These are phyloP conservation scores for Osmanthus fragrans DNA, from an alignment of 257 asterid genomes.

Conservation along the genomic window DNA sequence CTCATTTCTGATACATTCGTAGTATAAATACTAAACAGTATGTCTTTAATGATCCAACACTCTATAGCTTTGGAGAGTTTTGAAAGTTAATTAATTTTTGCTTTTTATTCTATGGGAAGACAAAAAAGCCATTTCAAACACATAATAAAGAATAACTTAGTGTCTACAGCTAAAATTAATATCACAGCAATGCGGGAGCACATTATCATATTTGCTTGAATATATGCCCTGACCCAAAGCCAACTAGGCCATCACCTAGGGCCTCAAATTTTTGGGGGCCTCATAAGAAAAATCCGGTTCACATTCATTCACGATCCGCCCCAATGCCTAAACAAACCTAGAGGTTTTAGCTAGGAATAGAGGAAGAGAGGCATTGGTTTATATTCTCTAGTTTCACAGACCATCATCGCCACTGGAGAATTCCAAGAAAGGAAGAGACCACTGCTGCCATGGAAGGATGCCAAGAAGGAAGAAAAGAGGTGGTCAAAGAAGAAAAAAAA, in stretches of 20 bases:
- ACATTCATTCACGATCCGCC: too few relatives aligned
- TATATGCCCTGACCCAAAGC: not conserved
- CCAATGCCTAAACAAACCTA: too few relatives aligned
- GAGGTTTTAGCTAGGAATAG: too few relatives aligned
- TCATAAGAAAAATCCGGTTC: too few relatives aligned
- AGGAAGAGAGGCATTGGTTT: too few relatives aligned
- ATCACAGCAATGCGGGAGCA: not conserved
- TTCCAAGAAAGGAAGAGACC: too few relatives aligned
- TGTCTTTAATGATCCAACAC: not conserved
- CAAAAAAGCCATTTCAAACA: not conserved
- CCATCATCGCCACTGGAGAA: too few relatives aligned
- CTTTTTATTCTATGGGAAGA: not conserved
- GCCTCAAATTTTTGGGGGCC: too few relatives aligned
- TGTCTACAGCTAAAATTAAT: not conserved
- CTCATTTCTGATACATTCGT: not conserved
- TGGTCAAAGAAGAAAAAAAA: not conserved
- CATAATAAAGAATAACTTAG: not conserved
- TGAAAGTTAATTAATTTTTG: not conserved
- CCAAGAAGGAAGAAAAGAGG: not conserved
- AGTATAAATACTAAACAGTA: not conserved
- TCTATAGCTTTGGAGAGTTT: not conserved
- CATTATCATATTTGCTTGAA: not conserved
- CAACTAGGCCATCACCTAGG: too few relatives aligned
- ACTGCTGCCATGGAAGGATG: too few relatives aligned
- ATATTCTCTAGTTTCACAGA: too few relatives aligned